phyloP scores from a whole-genome alignment of 768 basidiomycete species.

The Termitomyces sp. region DNA sequence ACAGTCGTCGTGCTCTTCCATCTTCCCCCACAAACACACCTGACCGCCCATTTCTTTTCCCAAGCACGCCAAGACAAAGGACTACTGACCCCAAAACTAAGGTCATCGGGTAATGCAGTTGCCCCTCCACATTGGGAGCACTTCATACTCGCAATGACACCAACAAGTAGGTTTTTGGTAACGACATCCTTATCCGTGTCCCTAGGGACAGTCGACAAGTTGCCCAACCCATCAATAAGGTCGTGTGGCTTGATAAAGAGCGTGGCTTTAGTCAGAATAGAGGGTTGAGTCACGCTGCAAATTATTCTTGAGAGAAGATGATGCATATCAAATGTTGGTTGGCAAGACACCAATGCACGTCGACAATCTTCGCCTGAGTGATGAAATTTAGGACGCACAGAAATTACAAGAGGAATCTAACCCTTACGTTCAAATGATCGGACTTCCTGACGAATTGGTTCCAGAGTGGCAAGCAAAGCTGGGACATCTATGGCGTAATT shows the following conservation, averaged over 20 bases:
- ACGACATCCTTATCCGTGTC: slow-evolving; percentile 54
- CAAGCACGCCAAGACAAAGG: slow-evolving; percentile 51
- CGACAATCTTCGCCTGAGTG: slow-evolving; percentile 46
- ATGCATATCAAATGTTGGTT: slow-evolving; percentile 44
- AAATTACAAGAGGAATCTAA: background rate
- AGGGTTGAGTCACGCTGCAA: slow-evolving; percentile 39
- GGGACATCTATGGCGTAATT: slow-evolving; percentile 61
- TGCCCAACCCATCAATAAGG: slow-evolving; percentile 58
- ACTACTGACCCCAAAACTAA: slow-evolving; percentile 23
- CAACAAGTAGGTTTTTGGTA: slow-evolving; percentile 50
- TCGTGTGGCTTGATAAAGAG: slow-evolving; percentile 72
- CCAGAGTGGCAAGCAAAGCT: slow-evolving; percentile 43
- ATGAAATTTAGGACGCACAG: slow-evolving; percentile 6
- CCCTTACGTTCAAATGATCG: slow-evolving; percentile 29
- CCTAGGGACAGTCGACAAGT: slow-evolving; percentile 28
- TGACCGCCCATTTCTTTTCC: slow-evolving; percentile 54
- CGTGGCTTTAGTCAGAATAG: slow-evolving; percentile 56
- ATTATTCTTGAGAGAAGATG: slow-evolving; percentile 38
- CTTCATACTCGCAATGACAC: slow-evolving; percentile 29
- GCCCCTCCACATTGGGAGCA: slow-evolving; percentile 65
- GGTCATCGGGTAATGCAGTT: slow-evolving; percentile 38
- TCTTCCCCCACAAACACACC: slow-evolving; percentile 68
- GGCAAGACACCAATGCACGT: slow-evolving; percentile 53
- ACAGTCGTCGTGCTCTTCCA: slow-evolving; percentile 35
- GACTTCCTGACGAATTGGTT: slow-evolving; percentile 28